These are phyloP conservation scores for Annona cherimola DNA, from an alignment of 164 flowering plant genomes.

Conservation along the genomic window DNA sequence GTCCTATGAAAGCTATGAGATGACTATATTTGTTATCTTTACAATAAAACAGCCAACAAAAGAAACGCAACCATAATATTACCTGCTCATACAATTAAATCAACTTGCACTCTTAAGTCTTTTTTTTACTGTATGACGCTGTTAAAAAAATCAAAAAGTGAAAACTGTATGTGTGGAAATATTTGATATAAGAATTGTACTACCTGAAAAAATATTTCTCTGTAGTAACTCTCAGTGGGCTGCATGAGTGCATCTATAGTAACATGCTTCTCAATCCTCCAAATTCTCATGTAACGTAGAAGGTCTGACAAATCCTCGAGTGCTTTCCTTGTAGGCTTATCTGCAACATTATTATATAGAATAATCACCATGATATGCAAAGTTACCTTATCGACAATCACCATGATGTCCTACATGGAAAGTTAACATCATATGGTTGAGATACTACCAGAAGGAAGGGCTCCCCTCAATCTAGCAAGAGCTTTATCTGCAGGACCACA, in stretches of 20 bases:
- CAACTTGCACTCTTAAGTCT: neutral
- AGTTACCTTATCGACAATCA: no score
- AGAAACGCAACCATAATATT: neutral
- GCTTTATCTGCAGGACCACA: conserved; percentile 85
- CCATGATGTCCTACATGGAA: neutral
- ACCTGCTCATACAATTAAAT: neutral
- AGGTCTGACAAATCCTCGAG: conserved; percentile 82
- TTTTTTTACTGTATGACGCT: neutral
- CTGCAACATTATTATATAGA: conserved; percentile 33
- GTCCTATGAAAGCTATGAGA: neutral
- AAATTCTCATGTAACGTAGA: conserved; percentile 61
- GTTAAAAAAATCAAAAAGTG: neutral
- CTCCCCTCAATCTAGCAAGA: conserved; percentile 89
- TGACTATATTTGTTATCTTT: no score
- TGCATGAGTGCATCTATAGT: conserved; percentile 81
- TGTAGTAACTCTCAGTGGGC: conserved; percentile 73
- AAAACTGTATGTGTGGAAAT: neutral
- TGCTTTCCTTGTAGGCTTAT: conserved; percentile 70
- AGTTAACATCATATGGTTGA: conserved; percentile 2
- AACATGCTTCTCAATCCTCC: conserved; percentile 68
- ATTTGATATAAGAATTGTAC: neutral
- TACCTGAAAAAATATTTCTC: conserved; percentile 82
- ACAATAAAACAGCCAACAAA: neutral
- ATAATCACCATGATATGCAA: neutral
- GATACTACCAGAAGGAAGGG: conserved; percentile 68